Evolutionary conservation across 495 filamentous ascomycete genomes (phyloP).

Genomic region (Hypoxylon intermedium): DNA sequence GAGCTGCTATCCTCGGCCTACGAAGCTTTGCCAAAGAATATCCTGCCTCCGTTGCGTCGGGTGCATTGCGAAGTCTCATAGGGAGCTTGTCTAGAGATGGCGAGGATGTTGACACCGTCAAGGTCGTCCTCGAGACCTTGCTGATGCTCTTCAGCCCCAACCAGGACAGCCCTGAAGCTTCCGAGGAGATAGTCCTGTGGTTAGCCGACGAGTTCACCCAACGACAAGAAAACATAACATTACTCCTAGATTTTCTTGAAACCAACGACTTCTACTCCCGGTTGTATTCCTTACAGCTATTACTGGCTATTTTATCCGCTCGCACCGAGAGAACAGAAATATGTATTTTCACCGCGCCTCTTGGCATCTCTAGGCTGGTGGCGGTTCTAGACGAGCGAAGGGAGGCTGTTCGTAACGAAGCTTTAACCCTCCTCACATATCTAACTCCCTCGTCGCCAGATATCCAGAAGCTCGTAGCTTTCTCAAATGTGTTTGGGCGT

Average conservation of each 20-base stretch:
- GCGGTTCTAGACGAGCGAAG: conserved; percentile 81
- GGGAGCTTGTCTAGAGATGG: conserved; percentile 82
- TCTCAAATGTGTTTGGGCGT: conserved; percentile 90
- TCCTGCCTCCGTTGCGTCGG: conserved; percentile 94
- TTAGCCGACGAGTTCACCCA: conserved; percentile 98
- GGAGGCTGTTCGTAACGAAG: conserved; percentile 87
- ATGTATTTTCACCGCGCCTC: conserved; percentile 84
- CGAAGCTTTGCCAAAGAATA: conserved; percentile 95
- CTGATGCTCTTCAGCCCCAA: conserved; percentile 83
- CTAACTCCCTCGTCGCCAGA: conserved; percentile 62
- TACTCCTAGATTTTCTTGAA: conserved; percentile 88
- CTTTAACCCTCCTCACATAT: conserved; percentile 57
- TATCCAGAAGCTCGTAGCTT: conserved; percentile 92
- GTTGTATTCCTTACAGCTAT: conserved; percentile 89
- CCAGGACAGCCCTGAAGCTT: conserved; percentile 79
- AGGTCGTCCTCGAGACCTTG: conserved; percentile 91
- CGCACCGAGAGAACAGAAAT: conserved; percentile 94
- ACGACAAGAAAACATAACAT: conserved; percentile 96
- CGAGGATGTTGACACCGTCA: conserved; percentile 95
- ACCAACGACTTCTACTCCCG: conserved; percentile 89
- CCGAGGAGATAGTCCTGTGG: conserved; percentile 96
- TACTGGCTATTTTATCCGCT: conserved; percentile 83
- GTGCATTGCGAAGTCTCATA: conserved; percentile 85
- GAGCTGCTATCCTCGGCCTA: conserved; percentile 89
- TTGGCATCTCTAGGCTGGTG: conserved; percentile 88